Base-by-base conservation (phyloP, 2,329 filamentous ascomycete species). In the Graphilbum sp. region DNA sequence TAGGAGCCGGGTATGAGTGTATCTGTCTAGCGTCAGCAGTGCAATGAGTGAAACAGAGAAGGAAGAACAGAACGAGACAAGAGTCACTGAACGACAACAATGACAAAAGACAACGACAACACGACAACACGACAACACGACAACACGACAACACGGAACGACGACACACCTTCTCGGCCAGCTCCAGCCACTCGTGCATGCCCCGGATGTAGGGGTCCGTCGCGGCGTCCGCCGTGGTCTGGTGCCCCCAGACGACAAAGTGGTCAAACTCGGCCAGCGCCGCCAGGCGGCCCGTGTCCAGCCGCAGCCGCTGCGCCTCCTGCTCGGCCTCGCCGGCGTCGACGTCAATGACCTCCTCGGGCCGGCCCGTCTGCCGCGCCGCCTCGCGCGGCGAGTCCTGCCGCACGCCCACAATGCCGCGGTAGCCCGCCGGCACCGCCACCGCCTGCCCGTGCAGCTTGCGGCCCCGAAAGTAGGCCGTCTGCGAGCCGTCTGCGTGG, bases 241-340 rank as follows among this genome's bases (percentile, higher is more conserved):
- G 86, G 54, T 94, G 86, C 0, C 72, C 77, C 87, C 87, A 96
- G n/a, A 94, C 67, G 3, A 84, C 59, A 36, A 94, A 54, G 39
- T 80, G 66, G 7, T 85, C 73, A 52, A 95, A 95, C 15, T 65
- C 65, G 2, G 74, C 75, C 17, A 75, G 63, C 32, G 72, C 62
- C 36, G 80, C 67, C 47, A 88, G 59, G 17, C 63, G 64, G 10
- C 73, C 68, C 2, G 69, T 63, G 19, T 69, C 63, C 12, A 61
- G 54, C 8, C 52, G 49, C 41, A 41, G 42, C 6, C 39, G 34
- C 23, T 43, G 37, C 2, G 42, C 43, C 8, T 31, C 39, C 31
- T 60, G 50, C 15, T 62, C 60, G 3, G 64, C 60, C 1, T 62
- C 59, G 3, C 66, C 63, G 4, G 55, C 54, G 9, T 63, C 60